phyloP scores from a whole-genome alignment of 805 yeast genomes.

The Scheffersomyces lignosus region DNA sequence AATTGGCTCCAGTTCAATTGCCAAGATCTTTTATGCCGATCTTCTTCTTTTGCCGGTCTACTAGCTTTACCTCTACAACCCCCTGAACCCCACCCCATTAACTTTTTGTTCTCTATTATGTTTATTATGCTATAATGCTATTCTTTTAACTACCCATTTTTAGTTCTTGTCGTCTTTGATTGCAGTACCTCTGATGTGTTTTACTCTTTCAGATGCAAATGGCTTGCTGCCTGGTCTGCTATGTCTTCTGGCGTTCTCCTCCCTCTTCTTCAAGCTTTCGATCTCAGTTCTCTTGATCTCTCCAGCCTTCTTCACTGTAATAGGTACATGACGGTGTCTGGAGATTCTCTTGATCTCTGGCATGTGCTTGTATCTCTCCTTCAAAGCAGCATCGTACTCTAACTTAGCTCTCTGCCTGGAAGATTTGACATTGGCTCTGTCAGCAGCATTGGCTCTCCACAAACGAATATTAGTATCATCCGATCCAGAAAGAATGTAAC shows the following conservation, averaged over 20 bases:
- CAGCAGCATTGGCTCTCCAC: conserved; percentile 90
- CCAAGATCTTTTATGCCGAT: no score
- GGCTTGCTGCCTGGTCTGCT: conserved; percentile 63
- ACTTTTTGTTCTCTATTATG: no score
- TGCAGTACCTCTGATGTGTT: conserved; percentile 83
- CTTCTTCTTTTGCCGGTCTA: no score
- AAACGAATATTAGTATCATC: conserved; percentile 94
- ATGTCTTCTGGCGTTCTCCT: conserved; percentile 79
- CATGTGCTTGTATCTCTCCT: conserved; percentile 92
- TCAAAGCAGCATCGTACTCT: conserved; percentile 89
- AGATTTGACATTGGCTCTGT: conserved; percentile 77
- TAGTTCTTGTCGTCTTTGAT: conserved; percentile 45
- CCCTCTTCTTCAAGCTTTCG: conserved; percentile 73
- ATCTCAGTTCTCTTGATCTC: conserved; percentile 81
- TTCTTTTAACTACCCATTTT: no score
- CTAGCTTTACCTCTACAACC: no score
- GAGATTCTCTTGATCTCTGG: conserved; percentile 91
- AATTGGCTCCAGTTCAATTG: no score
- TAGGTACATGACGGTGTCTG: conserved; percentile 91
- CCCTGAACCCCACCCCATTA: no score
- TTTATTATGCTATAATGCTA: no score
- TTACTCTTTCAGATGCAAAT: conserved; percentile 71
- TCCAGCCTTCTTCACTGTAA: conserved; percentile 80
- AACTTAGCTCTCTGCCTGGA: conserved; percentile 76
- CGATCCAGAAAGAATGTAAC: conserved; percentile 84